Percentiles rank a stretch among this genome's conserved stretches.
Evolutionary conservation across 2,329 filamentous ascomycete genomes (phyloP).

Genomic region (Chrysoporthe deuterocubensis): DNA sequence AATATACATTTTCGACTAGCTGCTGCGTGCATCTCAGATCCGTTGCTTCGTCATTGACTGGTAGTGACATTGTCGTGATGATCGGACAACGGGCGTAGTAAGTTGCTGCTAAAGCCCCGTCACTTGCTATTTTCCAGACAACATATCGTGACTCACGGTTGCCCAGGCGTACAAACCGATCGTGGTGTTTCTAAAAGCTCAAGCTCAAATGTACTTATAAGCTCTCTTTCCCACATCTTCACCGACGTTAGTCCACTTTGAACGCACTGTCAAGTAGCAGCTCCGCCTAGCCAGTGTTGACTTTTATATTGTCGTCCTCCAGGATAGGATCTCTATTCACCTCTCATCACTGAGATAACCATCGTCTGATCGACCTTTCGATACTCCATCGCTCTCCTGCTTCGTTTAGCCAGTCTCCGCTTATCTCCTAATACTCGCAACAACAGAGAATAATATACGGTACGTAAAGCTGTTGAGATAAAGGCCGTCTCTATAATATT

Average conservation of each 20-base stretch:
- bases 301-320: background rate
- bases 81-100: no score
- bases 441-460: background rate
- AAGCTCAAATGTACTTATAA: background rate
- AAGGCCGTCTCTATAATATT: no score
- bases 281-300: background rate
- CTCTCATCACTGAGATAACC: background rate
- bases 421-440: background rate
- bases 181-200: background rate
- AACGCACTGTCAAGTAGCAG: background rate
- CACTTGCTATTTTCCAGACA: no score
- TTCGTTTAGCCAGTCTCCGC: background rate
- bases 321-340: no score
- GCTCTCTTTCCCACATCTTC: background rate
- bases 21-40: no score
- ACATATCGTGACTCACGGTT: no score
- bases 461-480: background rate
- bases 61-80: no score
- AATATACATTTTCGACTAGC: no score
- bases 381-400: background rate
- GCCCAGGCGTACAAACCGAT: no score
- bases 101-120: no score
- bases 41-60: no score
- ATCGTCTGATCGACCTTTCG: background rate
- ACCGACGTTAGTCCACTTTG: background rate